Evolutionary conservation across 2,329 filamentous ascomycete species (phyloP).

Genomic region (Trichothecium sympodiale): DNA sequence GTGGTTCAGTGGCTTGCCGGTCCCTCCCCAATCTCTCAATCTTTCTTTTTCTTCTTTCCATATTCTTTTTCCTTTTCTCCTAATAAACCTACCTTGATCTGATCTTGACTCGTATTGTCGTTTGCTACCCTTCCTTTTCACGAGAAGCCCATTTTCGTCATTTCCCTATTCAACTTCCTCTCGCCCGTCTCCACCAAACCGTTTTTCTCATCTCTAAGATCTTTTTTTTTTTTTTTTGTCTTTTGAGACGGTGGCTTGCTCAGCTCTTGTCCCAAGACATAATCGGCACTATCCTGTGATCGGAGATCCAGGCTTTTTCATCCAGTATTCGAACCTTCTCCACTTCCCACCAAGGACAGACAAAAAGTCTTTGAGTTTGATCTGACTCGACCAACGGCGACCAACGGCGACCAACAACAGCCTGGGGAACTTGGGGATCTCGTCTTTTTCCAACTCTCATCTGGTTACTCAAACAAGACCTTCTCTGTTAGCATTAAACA

Average conservation of each 20-base stretch:
- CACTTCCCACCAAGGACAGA: too few relatives aligned
- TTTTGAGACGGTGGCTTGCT: background rate
- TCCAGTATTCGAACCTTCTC: too few relatives aligned
- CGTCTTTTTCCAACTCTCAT: background rate
- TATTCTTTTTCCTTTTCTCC: background rate
- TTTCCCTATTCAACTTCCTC: background rate
- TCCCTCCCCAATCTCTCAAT: constrained; percentile 1
- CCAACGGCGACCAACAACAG: too few relatives aligned
- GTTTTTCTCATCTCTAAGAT: background rate
- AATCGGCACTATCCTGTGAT: background rate
- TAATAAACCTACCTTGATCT: too few relatives aligned
- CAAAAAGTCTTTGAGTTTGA: too few relatives aligned
- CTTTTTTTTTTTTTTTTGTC: background rate
- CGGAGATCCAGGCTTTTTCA: too few relatives aligned
- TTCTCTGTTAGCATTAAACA: too few relatives aligned
- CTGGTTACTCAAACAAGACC: background rate
- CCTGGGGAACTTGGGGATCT: too few relatives aligned
- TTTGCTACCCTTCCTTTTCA: constrained; percentile 1
- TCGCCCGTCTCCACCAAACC: background rate
- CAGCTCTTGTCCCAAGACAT: background rate
- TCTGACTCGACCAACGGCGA: too few relatives aligned
- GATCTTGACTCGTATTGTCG: background rate
- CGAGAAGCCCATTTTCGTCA: background rate
- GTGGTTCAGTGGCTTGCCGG: constrained; percentile 2
- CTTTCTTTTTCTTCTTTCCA: constrained; percentile 1